Percentiles rank a stretch among this genome's conserved stretches.
Evolutionary conservation across 1,284 basidiomycete species (phyloP).

Genomic region (Marasmius fiardii): DNA sequence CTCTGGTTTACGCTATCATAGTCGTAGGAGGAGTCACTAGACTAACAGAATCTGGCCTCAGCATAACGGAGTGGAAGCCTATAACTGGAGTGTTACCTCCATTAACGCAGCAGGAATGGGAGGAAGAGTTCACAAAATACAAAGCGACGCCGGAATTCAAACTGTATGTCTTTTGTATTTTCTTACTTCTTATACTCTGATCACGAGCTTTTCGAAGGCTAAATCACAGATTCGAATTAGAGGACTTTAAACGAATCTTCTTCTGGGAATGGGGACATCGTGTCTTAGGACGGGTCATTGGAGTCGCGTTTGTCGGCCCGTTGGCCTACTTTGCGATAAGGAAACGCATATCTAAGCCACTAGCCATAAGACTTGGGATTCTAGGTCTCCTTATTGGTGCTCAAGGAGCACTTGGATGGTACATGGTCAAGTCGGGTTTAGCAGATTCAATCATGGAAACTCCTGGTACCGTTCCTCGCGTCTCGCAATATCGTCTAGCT

Average conservation of each 20-base stretch:
- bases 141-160: constrained; percentile 94
- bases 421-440: constrained; percentile 98
- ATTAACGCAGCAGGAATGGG: constrained; percentile 76
- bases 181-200: neutral
- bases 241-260: constrained; percentile 96
- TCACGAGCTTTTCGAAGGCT: constrained; percentile 48
- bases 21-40: constrained; percentile 96
- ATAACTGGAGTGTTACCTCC: constrained; percentile 91
- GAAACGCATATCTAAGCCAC: constrained; percentile 60
- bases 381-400: constrained; percentile 83
- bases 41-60: constrained; percentile 95
- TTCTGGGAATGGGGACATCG: constrained; percentile 99
- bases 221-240: constrained; percentile 83
- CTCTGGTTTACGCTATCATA: constrained; percentile 87
- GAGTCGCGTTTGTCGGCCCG: constrained; percentile 77
- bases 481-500: constrained; percentile 95
- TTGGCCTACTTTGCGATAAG: constrained; percentile 76
- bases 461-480: constrained; percentile 86
- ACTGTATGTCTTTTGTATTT: constrained; percentile 56
- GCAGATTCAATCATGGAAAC: constrained; percentile 79
- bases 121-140: constrained; percentile 93
- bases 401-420: constrained; percentile 95
- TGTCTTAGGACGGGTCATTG: constrained; percentile 89
- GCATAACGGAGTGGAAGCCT: constrained; percentile 98
- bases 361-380: constrained; percentile 64